Evolutionary conservation across 2,329 filamentous ascomycete genomes (phyloP).

Genomic region (Hypoxylon sp.): DNA sequence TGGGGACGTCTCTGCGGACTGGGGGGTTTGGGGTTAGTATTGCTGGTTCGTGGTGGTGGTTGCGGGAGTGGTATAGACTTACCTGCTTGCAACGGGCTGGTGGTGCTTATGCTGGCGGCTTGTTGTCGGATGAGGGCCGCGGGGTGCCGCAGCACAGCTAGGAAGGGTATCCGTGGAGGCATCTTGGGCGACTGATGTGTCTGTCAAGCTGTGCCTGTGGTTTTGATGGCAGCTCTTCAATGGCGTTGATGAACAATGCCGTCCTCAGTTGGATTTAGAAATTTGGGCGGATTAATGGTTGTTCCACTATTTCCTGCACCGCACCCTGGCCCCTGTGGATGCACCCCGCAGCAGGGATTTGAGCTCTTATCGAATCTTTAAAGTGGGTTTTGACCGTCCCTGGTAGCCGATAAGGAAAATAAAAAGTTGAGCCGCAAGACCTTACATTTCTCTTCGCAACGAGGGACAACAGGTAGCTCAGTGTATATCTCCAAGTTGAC

Average conservation of each 20-base stretch:
- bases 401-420: slow-evolving; percentile 34
- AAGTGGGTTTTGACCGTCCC: slow-evolving; percentile 17
- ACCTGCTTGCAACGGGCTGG: slow-evolving; percentile 43
- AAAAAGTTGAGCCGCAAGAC: slow-evolving; percentile 35
- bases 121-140: slow-evolving; percentile 39
- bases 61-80: slow-evolving; percentile 27
- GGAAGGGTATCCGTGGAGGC: slow-evolving; percentile 56
- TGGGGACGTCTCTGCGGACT: slow-evolving; percentile 42
- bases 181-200: slow-evolving; percentile 51
- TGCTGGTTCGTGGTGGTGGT: not conserved
- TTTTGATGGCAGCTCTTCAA: slow-evolving; percentile 4
- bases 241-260: not conserved
- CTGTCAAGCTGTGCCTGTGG: slow-evolving; percentile 7
- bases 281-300: slow-evolving; percentile 36
- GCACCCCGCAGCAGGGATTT: slow-evolving; percentile 32
- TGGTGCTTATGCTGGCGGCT: slow-evolving; percentile 46
- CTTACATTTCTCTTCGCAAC: slow-evolving; percentile 6
- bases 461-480: slow-evolving; percentile 1
- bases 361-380: slow-evolving; percentile 37
- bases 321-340: slow-evolving; percentile 9
- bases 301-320: slow-evolving; percentile 33
- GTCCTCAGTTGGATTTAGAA: slow-evolving; percentile 15
- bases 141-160: slow-evolving; percentile 46
- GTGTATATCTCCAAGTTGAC: not conserved
- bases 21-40: not conserved